Base-by-base conservation (phyloP, 139 green algal genomes). In the Mesostigma viride region DNA sequence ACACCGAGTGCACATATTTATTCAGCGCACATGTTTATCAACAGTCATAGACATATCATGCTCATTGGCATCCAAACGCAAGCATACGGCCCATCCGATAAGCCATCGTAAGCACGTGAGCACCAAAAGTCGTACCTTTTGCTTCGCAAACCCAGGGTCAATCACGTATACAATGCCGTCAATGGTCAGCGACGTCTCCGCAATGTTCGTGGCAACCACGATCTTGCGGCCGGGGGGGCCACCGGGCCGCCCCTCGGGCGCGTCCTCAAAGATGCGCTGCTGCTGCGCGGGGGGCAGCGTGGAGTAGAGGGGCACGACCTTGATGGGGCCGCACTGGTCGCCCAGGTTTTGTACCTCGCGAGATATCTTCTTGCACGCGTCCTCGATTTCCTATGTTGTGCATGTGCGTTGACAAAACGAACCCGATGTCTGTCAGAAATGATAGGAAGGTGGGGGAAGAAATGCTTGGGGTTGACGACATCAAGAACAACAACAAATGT, bases 371-470 rank as follows among this genome's bases (percentile, higher is more conserved):
- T 83, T 80, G 85, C 91, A 96, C 0, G 94, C 94, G 62, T 99
- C 94, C 81, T 99, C 94, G 65, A 99, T 99, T 79, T 99, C 94
- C 82, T 63, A n/a, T n/a, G n/a, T n/a, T n/a, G n/a, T n/a, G n/a
- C n/a, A n/a, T n/a, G n/a, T n/a, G n/a, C 17, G 17, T 17, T 56
- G 20, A 56, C 20, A 20, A n/a, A n/a, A n/a, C n/a, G n/a, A n/a
- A n/a, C n/a, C n/a, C n/a, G n/a, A n/a, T n/a, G n/a, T n/a, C n/a
- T n/a, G n/a, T n/a, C n/a, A n/a, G n/a, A n/a, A n/a, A n/a, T n/a
- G n/a, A n/a, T n/a, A n/a, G n/a, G n/a, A n/a, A n/a, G n/a, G n/a
- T n/a, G n/a, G n/a, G n/a, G n/a, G n/a, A n/a, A n/a, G n/a, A n/a
- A n/a, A n/a, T n/a, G n/a, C n/a, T n/a, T n/a, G n/a, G n/a, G n/a